These are phyloP conservation scores for Cystobasidium pallidum DNA, from an alignment of 1,284 basidiomycete species.

Conservation along the genomic window DNA sequence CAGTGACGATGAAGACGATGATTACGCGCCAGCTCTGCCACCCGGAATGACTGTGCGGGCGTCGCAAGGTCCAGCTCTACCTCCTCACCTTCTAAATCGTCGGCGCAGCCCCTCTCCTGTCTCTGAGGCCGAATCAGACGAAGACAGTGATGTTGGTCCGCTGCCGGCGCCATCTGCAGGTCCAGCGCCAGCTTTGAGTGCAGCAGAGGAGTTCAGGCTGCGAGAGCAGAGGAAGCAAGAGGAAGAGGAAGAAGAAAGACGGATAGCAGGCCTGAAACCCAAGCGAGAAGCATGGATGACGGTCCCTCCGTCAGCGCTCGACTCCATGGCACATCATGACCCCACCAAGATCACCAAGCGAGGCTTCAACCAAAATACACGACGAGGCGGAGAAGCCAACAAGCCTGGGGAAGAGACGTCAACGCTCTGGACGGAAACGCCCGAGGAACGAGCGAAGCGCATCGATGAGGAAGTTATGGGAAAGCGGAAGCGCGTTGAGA, in stretches of 20 bases:
- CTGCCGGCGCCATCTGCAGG: slow-evolving; percentile 62
- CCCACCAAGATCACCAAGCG: slow-evolving; percentile 72
- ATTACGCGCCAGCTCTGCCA: slow-evolving; percentile 67
- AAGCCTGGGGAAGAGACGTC: slow-evolving; percentile 59
- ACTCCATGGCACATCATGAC: slow-evolving; percentile 68
- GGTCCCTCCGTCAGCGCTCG: slow-evolving; percentile 77
- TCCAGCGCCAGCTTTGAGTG: slow-evolving; percentile 67
- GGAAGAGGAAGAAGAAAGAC: slow-evolving; percentile 63
- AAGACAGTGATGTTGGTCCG: slow-evolving; percentile 76
- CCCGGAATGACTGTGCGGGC: slow-evolving; percentile 56
- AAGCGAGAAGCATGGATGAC: slow-evolving; percentile 95
- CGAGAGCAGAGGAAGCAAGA: slow-evolving; percentile 62
- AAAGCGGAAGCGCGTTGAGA: slow-evolving; percentile 63
- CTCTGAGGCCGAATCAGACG: slow-evolving; percentile 61
- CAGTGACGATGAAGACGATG: slow-evolving; percentile 64
- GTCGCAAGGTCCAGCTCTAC: slow-evolving; percentile 45
- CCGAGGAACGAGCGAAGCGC: slow-evolving; percentile 78
- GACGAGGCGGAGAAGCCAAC: slow-evolving; percentile 55
- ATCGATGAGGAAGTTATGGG: slow-evolving; percentile 83
- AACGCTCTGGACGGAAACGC: slow-evolving; percentile 90
- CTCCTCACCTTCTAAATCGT: slow-evolving; percentile 54
- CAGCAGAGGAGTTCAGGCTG: slow-evolving; percentile 67
- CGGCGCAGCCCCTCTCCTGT: slow-evolving; percentile 52
- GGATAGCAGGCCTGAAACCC: slow-evolving; percentile 66
- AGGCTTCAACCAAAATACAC: slow-evolving; percentile 71